These are phyloP conservation scores for Saccharomycopsis capsularis DNA, from an alignment of 805 yeast genomes.

Conservation along the genomic window DNA sequence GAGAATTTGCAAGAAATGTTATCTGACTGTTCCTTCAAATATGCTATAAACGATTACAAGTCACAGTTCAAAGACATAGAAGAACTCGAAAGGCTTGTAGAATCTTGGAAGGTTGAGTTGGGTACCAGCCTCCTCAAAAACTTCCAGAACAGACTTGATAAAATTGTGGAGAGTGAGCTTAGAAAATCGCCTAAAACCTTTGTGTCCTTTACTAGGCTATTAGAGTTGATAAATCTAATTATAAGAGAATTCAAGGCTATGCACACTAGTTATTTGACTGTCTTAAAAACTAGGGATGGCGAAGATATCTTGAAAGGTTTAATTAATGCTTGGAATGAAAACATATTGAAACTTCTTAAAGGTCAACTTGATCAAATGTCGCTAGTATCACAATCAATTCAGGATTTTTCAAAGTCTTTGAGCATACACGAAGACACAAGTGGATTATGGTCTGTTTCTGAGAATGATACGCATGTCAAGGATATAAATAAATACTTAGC, in stretches of 20 bases:
- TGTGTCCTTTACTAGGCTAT: not conserved
- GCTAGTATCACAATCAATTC: not conserved
- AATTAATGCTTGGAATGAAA: slow-evolving; percentile 1
- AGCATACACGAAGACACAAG: not conserved
- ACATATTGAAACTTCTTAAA: not conserved
- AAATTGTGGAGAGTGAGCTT: no score
- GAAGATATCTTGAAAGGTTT: slow-evolving; percentile 6
- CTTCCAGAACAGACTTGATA: not conserved
- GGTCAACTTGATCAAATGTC: not conserved
- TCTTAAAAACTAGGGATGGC: not conserved
- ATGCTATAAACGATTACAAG: slow-evolving; percentile 1
- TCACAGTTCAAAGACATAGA: not conserved
- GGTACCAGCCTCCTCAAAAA: not conserved
- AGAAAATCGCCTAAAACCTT: no score
- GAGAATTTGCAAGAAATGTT: not conserved
- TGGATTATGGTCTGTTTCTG: slow-evolving; percentile 12
- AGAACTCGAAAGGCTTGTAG: not conserved
- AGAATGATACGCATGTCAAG: slow-evolving; percentile 9
- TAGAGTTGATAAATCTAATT: slow-evolving; percentile 7
- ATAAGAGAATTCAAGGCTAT: slow-evolving; percentile 5
- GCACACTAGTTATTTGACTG: slow-evolving; percentile 3
- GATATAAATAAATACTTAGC: slow-evolving; percentile 5
- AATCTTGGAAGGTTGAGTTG: slow-evolving; percentile 4
- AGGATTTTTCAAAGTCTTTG: not conserved
- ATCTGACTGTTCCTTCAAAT: not conserved